Evolutionary conservation across 2,329 filamentous ascomycete species (phyloP).

Genomic region (Zalaria obscura): DNA sequence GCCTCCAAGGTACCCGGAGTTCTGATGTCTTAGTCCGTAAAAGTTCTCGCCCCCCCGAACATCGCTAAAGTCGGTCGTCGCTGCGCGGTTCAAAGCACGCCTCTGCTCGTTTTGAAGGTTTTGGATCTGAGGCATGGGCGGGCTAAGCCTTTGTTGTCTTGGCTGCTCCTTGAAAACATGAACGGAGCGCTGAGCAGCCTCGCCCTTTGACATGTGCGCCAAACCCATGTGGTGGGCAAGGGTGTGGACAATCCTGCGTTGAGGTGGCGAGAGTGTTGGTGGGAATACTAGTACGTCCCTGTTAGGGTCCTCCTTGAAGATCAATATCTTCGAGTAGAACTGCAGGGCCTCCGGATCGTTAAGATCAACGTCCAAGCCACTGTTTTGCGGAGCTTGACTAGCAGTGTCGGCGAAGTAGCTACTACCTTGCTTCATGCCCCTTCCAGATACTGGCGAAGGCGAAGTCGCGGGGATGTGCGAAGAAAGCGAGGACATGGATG

Average conservation of each 20-base stretch:
- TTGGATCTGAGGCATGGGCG: constrained; percentile 47
- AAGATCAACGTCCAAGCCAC: constrained; percentile 49
- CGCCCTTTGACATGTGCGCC: constrained; percentile 78
- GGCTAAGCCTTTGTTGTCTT: constrained; percentile 42
- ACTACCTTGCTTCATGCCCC: constrained; percentile 21
- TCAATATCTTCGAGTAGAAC: constrained; percentile 77
- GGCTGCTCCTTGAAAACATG: constrained; percentile 66
- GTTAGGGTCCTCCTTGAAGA: constrained; percentile 70
- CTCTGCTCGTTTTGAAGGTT: constrained; percentile 65
- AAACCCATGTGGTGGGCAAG: constrained; percentile 91
- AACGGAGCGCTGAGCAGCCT: constrained; percentile 75
- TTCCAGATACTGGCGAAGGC: constrained; percentile 52
- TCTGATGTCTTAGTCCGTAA: constrained; percentile 67
- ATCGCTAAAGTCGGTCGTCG: constrained; percentile 93
- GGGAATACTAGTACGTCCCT: constrained; percentile 79
- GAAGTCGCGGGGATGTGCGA: constrained; percentile 47
- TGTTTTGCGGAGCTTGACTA: constrained; percentile 13
- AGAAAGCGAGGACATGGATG: constrained; percentile 69
- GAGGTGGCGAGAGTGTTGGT: constrained; percentile 61
- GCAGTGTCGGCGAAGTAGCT: not conserved
- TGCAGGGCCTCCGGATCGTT: constrained; percentile 80
- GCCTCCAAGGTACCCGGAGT: constrained; percentile 62
- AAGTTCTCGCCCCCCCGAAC: constrained; percentile 60
- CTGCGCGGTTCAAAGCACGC: constrained; percentile 76
- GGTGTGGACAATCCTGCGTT: constrained; percentile 84